Conservation (phyloP, 805 yeast genomes). For the Starmera caribaea region DNA sequence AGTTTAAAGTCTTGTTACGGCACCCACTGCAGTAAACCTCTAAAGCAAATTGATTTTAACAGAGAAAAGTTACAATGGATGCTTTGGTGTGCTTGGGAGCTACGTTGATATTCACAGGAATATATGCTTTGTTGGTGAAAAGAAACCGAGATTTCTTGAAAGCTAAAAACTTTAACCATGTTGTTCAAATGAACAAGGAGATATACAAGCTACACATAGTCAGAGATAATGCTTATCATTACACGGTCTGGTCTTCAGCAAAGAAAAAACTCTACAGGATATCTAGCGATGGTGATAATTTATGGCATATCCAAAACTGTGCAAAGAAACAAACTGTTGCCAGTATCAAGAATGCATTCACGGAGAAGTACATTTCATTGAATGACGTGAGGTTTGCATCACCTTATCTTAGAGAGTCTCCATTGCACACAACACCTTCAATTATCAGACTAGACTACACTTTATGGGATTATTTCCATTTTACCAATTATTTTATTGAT, state of each 20-base stretch:
- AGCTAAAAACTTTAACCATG: background rate
- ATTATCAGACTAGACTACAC: background rate
- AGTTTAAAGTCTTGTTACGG: too few species aligned
- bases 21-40: too few species aligned
- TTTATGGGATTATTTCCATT: background rate
- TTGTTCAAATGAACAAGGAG: conserved; percentile 1
- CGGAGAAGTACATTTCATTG: conserved; percentile 13
- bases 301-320: conserved; percentile 9
- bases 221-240: background rate
- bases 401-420: conserved; percentile 3
- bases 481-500: conserved; percentile 1
- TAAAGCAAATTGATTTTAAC: too few species aligned
- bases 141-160: background rate
- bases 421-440: conserved; percentile 13
- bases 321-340: conserved; percentile 6
- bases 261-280: conserved; percentile 7
- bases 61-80: too few species aligned
- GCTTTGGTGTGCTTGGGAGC: too few species aligned
- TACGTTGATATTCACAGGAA: too few species aligned
- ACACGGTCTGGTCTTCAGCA: background rate
- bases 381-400: background rate
- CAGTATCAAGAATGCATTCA: conserved; percentile 8
- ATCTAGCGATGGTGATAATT: conserved; percentile 3
- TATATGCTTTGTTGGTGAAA: too few species aligned
- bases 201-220: background rate